A percentile compares a stretch with the other conserved stretches of the same genome.
Conservation (phyloP, 371 early-diverging fungal species). For the Syncephalastrum racemosum region DNA sequence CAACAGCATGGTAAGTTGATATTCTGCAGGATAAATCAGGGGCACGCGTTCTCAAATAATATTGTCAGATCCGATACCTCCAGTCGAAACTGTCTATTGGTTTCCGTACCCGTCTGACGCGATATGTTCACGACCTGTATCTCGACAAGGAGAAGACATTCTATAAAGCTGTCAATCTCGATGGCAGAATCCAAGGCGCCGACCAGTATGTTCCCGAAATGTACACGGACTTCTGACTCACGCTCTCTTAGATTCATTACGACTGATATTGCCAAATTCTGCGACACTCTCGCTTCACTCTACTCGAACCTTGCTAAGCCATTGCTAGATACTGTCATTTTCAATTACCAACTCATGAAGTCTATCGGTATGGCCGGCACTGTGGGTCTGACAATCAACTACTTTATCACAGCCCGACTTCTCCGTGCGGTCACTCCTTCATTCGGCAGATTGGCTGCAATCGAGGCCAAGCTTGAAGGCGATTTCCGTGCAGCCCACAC, state of each 20-base stretch:
- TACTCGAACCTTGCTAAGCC: constrained; percentile 90
- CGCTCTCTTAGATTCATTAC: constrained; percentile 61
- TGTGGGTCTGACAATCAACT: constrained; percentile 67
- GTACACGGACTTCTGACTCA: neutral
- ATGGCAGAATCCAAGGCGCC: constrained; percentile 81
- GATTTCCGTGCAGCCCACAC: constrained; percentile 86
- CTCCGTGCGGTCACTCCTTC: constrained; percentile 79
- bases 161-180: constrained; percentile 83
- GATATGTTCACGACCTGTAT: constrained; percentile 79
- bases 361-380: constrained; percentile 77
- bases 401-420: constrained; percentile 68
- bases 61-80: constrained; percentile 70
- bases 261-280: constrained; percentile 84
- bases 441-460: constrained; percentile 84
- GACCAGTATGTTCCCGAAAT: constrained; percentile 64
- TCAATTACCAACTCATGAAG: constrained; percentile 78
- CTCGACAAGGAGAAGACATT: constrained; percentile 74
- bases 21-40: neutral
- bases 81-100: constrained; percentile 92
- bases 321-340: constrained; percentile 79
- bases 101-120: constrained; percentile 82
- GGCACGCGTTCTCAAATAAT: neutral
- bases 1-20: constrained; percentile 83
- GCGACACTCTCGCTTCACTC: constrained; percentile 69
- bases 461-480: constrained; percentile 85